Base-by-base conservation (phyloP, 805 yeast genomes). In the Candida nitratophila region DNA sequence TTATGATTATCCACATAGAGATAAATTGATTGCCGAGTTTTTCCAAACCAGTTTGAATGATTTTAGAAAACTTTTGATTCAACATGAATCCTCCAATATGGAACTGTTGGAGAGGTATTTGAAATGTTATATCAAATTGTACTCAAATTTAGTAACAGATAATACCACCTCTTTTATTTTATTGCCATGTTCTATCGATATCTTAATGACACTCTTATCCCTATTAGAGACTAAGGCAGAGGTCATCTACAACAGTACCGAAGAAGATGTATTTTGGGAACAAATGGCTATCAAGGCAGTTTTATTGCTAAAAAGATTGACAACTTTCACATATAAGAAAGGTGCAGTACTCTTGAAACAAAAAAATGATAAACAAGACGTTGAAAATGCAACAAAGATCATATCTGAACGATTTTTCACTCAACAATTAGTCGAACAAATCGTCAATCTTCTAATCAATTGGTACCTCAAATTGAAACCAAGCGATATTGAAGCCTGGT, bases 401-500 rank as follows among this genome's bases (percentile, higher is more conserved):
- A 61, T 87, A 14, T 66, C 76, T 1, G 54, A 65, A 1, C 76
- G 77, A 22, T 73, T 85, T 45, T 79, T 87, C 59, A 75, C 83
- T 6, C 73, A 75, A 10, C 69, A 71, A 1, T 66, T 81, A 14
- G 65, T 86, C 19, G 70, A 70, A 22, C 73, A 76, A 21, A 60
- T 91, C 12, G 74, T 86, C 12, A 84, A 83, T 47, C 63, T 85
- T 37, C 66, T 90, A 31, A 80, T 89, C 46, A 70, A 73, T 35
- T 82, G 83, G 77, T 90, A 87, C 61, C 69, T 93, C 49, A 76
- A 83, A 44, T 62, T 90, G 40, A 77, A 81, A 46, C 88, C 91
- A 0, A 61, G 74, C 1, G 97, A 90, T 57, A 61, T 91, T 40
- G 95, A 86, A 52, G 68, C 77, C 33, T 93, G 98, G 98, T 59